Evolutionary conservation across 208 protist genomes (phyloP).

Genomic region (Acanthamoeba royreba): DNA sequence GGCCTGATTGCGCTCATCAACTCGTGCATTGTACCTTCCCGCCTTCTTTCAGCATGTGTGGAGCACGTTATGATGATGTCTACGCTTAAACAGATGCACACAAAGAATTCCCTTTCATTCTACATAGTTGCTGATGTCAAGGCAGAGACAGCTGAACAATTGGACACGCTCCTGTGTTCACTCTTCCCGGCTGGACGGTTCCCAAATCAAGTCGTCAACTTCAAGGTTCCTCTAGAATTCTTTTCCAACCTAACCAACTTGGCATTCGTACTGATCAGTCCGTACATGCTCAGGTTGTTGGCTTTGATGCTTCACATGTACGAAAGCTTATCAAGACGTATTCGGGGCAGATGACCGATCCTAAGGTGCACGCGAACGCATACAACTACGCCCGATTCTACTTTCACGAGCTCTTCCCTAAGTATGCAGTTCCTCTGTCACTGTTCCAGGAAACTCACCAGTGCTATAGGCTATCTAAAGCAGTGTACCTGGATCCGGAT

Average conservation of each 20-base stretch:
- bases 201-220: background rate
- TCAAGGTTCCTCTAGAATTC: background rate
- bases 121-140: background rate
- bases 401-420: constrained; percentile 33
- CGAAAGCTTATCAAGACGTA: background rate
- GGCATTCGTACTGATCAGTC: background rate
- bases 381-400: constrained; percentile 23
- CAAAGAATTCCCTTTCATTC: background rate
- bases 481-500: constrained; percentile 30
- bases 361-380: constrained; percentile 8
- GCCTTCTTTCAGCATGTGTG: background rate
- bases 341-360: background rate
- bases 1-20: constrained; percentile 21
- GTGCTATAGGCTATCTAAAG: background rate
- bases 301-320: background rate
- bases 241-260: background rate
- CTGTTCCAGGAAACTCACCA: background rate
- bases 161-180: background rate
- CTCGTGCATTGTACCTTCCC: background rate
- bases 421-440: background rate
- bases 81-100: background rate
- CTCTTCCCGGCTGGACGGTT: background rate
- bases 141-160: background rate
- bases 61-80: background rate
- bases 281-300: background rate